Percentiles rank a stretch among this genome's conserved stretches.
These are phyloP conservation scores for Fraxinus nigra DNA, from an alignment of 305 asterid genomes.

Conservation along the genomic window DNA sequence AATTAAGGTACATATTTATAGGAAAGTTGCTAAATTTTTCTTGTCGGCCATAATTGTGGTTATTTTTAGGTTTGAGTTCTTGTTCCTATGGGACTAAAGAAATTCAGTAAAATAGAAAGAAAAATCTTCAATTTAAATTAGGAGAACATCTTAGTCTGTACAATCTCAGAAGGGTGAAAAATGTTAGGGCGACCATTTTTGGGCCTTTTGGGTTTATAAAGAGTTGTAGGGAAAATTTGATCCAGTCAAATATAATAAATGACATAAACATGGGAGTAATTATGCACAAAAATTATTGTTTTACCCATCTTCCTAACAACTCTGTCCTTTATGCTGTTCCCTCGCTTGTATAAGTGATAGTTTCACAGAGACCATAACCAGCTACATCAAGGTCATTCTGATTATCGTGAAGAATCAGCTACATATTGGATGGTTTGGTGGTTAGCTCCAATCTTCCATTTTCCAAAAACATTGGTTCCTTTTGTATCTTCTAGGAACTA, in stretches of 20 bases:
- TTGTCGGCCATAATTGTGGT: neutral
- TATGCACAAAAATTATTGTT: neutral
- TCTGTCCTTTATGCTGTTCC: neutral
- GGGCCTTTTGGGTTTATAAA: neutral
- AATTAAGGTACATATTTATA: constrained; percentile 1
- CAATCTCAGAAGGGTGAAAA: neutral
- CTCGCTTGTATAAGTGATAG: neutral
- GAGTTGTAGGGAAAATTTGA: neutral
- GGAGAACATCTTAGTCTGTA: neutral
- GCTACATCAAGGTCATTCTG: neutral
- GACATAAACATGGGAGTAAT: neutral
- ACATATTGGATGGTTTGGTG: neutral
- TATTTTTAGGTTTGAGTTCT: neutral
- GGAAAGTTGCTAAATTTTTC: neutral
- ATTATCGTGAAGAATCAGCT: neutral
- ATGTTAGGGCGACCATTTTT: neutral
- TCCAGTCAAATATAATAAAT: neutral
- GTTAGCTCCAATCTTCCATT: neutral
- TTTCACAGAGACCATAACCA: neutral
- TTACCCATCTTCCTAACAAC: neutral
- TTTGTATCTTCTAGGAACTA: neutral
- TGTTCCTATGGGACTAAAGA: neutral
- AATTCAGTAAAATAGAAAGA: neutral
- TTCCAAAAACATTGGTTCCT: neutral
- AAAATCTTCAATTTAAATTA: constrained; percentile 2